Evolutionary conservation across 305 asterid species (phyloP).

Genomic region (Coffea humblotiana): DNA sequence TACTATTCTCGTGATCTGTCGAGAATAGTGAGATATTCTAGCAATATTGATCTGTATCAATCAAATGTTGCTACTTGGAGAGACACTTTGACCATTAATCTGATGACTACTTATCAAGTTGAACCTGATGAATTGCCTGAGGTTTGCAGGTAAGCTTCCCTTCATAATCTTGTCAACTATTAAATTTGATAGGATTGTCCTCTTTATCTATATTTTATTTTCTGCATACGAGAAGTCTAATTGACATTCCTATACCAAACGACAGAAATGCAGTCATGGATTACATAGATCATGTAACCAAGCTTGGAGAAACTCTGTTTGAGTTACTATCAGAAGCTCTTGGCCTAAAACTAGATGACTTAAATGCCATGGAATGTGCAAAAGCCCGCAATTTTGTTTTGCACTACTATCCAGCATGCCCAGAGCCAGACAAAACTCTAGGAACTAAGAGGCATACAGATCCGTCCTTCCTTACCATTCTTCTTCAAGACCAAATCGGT

Average conservation of each 20-base stretch:
- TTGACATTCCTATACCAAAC: neutral
- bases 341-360: constrained; percentile 17
- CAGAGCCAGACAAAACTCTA: constrained; percentile 21
- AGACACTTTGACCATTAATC: constrained; percentile 23
- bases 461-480: constrained; percentile 25
- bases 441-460: constrained; percentile 25
- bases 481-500: constrained; percentile 25
- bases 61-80: constrained; percentile 27
- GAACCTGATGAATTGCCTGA: constrained; percentile 18
- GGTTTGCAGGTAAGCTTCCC: constrained; percentile 18
- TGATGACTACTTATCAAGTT: neutral
- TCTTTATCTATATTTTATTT: neutral
- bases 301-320: constrained; percentile 23
- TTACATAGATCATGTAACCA: constrained; percentile 15
- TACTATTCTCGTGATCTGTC: constrained; percentile 9
- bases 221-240: neutral
- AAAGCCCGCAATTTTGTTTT: constrained; percentile 10
- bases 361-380: constrained; percentile 21
- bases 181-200: neutral
- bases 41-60: constrained; percentile 22
- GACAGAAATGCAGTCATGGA: constrained; percentile 5
- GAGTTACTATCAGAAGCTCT: constrained; percentile 21
- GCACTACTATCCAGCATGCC: constrained; percentile 32
- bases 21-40: constrained; percentile 22
- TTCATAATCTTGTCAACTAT: neutral